Evolutionary conservation across 2,329 filamentous ascomycete genomes (phyloP).

Genomic region (Colletotrichum sp.): DNA sequence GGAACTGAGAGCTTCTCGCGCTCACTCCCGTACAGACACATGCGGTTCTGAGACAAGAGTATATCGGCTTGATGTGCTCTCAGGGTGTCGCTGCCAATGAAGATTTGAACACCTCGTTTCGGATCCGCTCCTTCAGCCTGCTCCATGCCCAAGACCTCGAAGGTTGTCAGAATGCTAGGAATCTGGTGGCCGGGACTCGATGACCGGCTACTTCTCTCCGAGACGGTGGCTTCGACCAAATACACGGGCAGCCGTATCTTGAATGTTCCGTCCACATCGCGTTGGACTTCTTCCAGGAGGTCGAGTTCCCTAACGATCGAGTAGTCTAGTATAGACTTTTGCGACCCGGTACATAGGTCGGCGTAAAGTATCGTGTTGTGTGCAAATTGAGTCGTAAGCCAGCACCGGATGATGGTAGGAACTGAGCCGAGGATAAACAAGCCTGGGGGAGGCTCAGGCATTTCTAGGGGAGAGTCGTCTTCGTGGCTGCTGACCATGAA

Average conservation of each 20-base stretch:
- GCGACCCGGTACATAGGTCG: constrained; percentile 89
- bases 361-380: constrained; percentile 90
- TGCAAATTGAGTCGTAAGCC: constrained; percentile 89
- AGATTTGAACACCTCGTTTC: constrained; percentile 77
- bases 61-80: constrained; percentile 88
- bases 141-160: constrained; percentile 71
- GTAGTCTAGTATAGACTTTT: constrained; percentile 81
- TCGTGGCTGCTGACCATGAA: constrained; percentile 64
- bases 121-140: constrained; percentile 53
- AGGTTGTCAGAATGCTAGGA: constrained; percentile 80
- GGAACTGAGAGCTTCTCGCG: constrained; percentile 88
- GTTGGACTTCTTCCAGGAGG: constrained; percentile 68
- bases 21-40: constrained; percentile 87
- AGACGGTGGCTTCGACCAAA: constrained; percentile 87
- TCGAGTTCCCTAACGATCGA: constrained; percentile 78
- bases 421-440: constrained; percentile 87
- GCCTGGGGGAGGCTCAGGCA: constrained; percentile 79
- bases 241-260: constrained; percentile 83
- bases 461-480: constrained; percentile 72
- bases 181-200: constrained; percentile 77
- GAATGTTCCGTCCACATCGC: constrained; percentile 67
- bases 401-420: constrained; percentile 93
- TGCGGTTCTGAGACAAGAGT: constrained; percentile 87
- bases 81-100: constrained; percentile 88
- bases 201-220: constrained; percentile 75